These are phyloP conservation scores for Fragaria ananassa DNA, from an alignment of 306 rosid species.

Conservation along the genomic window DNA sequence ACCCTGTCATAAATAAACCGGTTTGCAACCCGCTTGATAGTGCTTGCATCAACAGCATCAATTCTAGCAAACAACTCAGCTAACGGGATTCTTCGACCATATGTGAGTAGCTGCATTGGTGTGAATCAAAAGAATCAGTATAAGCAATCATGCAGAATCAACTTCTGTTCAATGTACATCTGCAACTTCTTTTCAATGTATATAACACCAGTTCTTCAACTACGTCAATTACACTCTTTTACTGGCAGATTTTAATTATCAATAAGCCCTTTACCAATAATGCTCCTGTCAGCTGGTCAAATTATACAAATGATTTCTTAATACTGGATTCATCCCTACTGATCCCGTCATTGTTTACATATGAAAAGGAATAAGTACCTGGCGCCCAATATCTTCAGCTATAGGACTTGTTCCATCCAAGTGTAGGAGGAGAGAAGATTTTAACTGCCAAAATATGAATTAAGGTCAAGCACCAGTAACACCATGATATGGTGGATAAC, in stretches of 20 bases:
- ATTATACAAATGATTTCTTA: background rate
- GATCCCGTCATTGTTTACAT: background rate
- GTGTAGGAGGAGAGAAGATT: slow-evolving; percentile 85
- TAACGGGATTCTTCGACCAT: slow-evolving; percentile 88
- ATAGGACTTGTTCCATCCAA: slow-evolving; percentile 84
- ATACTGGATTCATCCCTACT: background rate
- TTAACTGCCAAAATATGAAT: slow-evolving; percentile 49
- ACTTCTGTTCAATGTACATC: background rate
- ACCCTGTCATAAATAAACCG: slow-evolving; percentile 91
- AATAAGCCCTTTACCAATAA: background rate
- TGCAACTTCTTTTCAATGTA: background rate
- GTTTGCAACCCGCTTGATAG: slow-evolving; percentile 89
- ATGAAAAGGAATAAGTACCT: slow-evolving; percentile 43
- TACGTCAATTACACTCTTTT: background rate
- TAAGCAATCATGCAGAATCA: background rate
- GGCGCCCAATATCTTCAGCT: slow-evolving; percentile 96
- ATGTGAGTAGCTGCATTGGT: slow-evolving; percentile 66
- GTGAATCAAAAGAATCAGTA: background rate
- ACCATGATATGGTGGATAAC: background rate
- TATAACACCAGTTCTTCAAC: background rate
- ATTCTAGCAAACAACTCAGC: slow-evolving; percentile 94
- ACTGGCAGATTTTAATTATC: background rate
- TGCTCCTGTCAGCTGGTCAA: no score
- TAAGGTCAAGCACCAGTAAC: background rate
- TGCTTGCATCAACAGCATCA: slow-evolving; percentile 87